phyloP scores from a whole-genome alignment of 2,329 filamentous ascomycete genomes.

The Pseudogymnoascus verrucosus region DNA sequence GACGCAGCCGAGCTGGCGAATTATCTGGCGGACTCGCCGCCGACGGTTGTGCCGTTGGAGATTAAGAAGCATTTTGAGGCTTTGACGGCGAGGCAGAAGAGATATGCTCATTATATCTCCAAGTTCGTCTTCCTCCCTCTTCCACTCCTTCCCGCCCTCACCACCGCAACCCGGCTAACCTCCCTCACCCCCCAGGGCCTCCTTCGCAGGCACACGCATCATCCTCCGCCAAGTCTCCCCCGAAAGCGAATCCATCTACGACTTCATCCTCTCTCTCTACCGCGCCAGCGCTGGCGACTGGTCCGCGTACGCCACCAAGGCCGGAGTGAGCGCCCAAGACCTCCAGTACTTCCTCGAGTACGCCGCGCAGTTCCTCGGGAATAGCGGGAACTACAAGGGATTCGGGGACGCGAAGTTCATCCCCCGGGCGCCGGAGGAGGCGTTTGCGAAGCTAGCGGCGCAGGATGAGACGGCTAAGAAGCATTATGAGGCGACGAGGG shows the following conservation, averaged over 20 bases:
- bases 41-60: conserved; percentile 76
- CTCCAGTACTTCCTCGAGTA: conserved; percentile 67
- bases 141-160: no score
- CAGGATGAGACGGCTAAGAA: conserved; percentile 50
- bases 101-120: conserved; percentile 87
- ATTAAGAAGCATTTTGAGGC: conserved; percentile 90
- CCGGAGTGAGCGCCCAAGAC: conserved; percentile 55
- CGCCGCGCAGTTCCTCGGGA: conserved; percentile 69
- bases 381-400: conserved; percentile 75
- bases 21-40: conserved; percentile 86
- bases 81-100: conserved; percentile 66
- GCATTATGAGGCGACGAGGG: conserved; percentile 59
- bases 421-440: conserved; percentile 57
- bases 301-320: conserved; percentile 56
- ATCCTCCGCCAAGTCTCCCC: conserved; percentile 75
- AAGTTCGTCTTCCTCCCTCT: conserved; percentile 40
- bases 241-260: conserved; percentile 73
- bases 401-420: conserved; percentile 83
- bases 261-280: conserved; percentile 69
- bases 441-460: conserved; percentile 57
- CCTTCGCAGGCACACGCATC: conserved; percentile 68
- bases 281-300: conserved; percentile 56
- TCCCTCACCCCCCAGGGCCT: conserved; percentile 46
- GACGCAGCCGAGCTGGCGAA: conserved; percentile 56
- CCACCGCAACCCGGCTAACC: conserved; percentile 15